Percentiles rank a stretch among this genome's conserved stretches.
Evolutionary conservation across 2,329 filamentous ascomycete species (phyloP).

Genomic region (Periglandula ipomoeae): DNA sequence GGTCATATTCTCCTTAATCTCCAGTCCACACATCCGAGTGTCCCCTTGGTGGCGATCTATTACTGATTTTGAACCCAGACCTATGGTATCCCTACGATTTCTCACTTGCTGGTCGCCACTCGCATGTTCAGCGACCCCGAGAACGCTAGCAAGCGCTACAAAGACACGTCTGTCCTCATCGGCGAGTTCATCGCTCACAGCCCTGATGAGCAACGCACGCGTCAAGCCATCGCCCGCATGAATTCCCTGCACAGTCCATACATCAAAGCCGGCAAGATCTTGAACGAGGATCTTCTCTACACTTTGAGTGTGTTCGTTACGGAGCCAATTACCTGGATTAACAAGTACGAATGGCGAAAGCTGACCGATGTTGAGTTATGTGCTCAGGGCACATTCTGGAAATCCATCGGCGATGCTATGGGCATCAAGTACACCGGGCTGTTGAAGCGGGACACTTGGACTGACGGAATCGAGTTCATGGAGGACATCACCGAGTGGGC

Average conservation of each 20-base stretch:
- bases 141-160: conserved; percentile 22
- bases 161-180: conserved; percentile 20
- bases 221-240: conserved; percentile 29
- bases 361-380: conserved; percentile 59
- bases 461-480: conserved; percentile 3
- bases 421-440: conserved; percentile 19
- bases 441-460: conserved; percentile 4
- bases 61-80: conserved; percentile 19
- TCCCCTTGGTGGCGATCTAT: not conserved
- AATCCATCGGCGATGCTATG: conserved; percentile 51
- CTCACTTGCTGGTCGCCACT: conserved; percentile 23
- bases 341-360: conserved; percentile 59
- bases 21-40: not conserved
- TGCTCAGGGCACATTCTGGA: conserved; percentile 62
- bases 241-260: conserved; percentile 31
- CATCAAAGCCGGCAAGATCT: conserved; percentile 25
- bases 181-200: conserved; percentile 22
- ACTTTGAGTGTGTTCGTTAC: conserved; percentile 49
- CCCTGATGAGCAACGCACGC: conserved; percentile 19
- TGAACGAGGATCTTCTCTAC: conserved; percentile 29
- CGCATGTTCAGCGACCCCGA: not conserved
- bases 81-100: conserved; percentile 29
- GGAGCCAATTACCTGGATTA: conserved; percentile 56
- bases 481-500: conserved; percentile 3
- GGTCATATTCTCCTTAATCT: conserved; percentile 13